A percentile compares a stretch with the other conserved stretches of the same genome.
Conservation (phyloP, 768 basidiomycete genomes). For the Phylloporus arenicola region DNA sequence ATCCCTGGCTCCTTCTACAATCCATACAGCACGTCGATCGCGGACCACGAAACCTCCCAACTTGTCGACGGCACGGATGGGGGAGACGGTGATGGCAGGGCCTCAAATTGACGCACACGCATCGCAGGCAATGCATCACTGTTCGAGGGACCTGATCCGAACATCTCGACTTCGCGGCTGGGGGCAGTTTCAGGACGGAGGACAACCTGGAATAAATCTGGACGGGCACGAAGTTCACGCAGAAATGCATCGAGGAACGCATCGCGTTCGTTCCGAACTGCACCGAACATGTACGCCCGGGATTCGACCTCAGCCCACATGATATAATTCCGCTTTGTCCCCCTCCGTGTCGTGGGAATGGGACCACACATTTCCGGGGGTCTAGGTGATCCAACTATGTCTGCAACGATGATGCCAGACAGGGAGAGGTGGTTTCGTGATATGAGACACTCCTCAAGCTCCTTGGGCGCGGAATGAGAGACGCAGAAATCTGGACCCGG, state of each 20-base stretch:
- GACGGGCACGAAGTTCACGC: constrained; percentile 25
- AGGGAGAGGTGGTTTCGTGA: constrained; percentile 21
- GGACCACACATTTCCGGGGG: neutral
- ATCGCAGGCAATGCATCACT: constrained; percentile 7
- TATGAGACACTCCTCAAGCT: neutral
- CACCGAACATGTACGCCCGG: constrained; percentile 29
- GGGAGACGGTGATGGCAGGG: constrained; percentile 3
- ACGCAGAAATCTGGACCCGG: constrained; percentile 19
- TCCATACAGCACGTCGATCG: constrained; percentile 21
- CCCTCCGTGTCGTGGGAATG: constrained; percentile 3
- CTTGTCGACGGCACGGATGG: neutral
- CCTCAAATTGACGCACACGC: constrained; percentile 20
- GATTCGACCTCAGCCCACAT: constrained; percentile 23
- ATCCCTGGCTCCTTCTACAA: neutral
- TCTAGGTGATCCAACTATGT: constrained; percentile 11
- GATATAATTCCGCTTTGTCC: constrained; percentile 10
- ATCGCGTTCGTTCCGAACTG: constrained; percentile 25
- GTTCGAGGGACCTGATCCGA: too few species aligned
- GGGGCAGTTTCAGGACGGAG: constrained; percentile 27
- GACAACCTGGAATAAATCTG: constrained; percentile 30
- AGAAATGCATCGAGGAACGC: constrained; percentile 25
- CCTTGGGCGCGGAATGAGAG: neutral
- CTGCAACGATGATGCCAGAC: constrained; percentile 16
- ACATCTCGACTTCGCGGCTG: constrained; percentile 15
- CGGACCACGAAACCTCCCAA: constrained; percentile 15